Evolutionary conservation across 179 eudicot species (phyloP).

Genomic region (Vitellaria paradoxa): DNA sequence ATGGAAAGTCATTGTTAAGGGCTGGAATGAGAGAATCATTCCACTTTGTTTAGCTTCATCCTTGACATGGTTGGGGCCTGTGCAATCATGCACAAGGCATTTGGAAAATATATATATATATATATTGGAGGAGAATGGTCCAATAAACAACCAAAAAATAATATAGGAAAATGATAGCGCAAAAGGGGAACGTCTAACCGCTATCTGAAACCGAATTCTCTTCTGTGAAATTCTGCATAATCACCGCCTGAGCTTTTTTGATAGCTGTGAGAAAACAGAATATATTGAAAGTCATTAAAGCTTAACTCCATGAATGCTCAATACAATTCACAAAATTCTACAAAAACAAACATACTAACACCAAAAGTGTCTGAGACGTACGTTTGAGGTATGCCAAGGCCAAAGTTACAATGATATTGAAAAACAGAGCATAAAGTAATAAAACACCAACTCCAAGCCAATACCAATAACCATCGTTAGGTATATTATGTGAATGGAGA

Average conservation of each 20-base stretch:
- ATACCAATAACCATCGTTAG: slow-evolving; percentile 58
- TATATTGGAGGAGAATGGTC: not conserved
- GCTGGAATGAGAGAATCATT: slow-evolving; percentile 96
- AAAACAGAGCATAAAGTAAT: slow-evolving; percentile 52
- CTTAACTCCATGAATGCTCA: not conserved
- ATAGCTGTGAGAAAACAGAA: slow-evolving; percentile 47
- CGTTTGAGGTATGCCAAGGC: slow-evolving; percentile 71
- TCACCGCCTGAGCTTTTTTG: slow-evolving; percentile 49
- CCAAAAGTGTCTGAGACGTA: slow-evolving; percentile 30
- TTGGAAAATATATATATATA: not conserved
- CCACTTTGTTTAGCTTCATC: slow-evolving; percentile 44
- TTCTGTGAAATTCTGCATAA: slow-evolving; percentile 30
- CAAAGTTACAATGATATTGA: slow-evolving; percentile 63
- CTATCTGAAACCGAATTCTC: slow-evolving; percentile 23
- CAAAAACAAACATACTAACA: not conserved
- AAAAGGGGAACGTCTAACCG: slow-evolving; percentile 31
- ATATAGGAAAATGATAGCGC: not conserved
- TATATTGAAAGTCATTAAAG: not conserved
- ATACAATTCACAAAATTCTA: not conserved
- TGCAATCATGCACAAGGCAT: slow-evolving; percentile 5
- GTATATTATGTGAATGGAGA: slow-evolving; percentile 51
- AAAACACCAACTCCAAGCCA: slow-evolving; percentile 80
- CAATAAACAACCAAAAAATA: slow-evolving; percentile 1
- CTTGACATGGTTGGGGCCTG: slow-evolving; percentile 27
- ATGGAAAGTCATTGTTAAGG: slow-evolving; percentile 83